Evolutionary conservation across 176 grass and related monocot genomes (phyloP), one percentile per base, ranked within the genome.

Genomic region (Carex cristatella): DNA sequence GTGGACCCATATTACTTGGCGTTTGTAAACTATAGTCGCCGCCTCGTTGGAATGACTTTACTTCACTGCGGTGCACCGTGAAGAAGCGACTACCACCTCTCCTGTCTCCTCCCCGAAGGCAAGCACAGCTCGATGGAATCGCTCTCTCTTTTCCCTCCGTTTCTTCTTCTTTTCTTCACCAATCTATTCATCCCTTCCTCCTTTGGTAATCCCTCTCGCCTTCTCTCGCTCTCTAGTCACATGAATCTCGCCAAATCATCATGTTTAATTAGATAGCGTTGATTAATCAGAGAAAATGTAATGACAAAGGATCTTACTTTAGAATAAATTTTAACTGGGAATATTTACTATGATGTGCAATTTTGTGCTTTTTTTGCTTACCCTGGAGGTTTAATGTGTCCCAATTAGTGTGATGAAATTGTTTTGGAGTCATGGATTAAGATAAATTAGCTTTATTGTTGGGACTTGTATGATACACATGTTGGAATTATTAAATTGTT

Each of bases 71-170:
- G 79, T 65, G 79, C 58, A 81, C 79, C 9, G 57, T 81, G 35
- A 44, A 82, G 58, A 65, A 67, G 80, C 59, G 80, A 67, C 60
- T 49, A 49, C 40, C 59, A 75, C 79, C 12, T 49, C 38, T 53
- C 62, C 33, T 40, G 38, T 40, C 38, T 40, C 38, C 38, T 51
- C 80, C 16, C 61, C 3, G 13, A 31, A 68, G 15, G 37, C 56
- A 49, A 63, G 49, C 31, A 10, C n/a, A 83, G 64, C 63, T 83
- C 81, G 14, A 83, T 69, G 81, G 55, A 33, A 83, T 66, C 27
- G 61, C 10, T 44, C 35, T 27, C 48, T 65, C 62, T 51, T 32
- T 68, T 4, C 32, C 56, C 5, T 42, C 60, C 16, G 16, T 58
- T 64, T 42, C 81, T 83, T 53, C 23, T 69, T 32, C 53, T 83